Conservation (phyloP, 179 eudicot species). For the Nepenthes alata region DNA sequence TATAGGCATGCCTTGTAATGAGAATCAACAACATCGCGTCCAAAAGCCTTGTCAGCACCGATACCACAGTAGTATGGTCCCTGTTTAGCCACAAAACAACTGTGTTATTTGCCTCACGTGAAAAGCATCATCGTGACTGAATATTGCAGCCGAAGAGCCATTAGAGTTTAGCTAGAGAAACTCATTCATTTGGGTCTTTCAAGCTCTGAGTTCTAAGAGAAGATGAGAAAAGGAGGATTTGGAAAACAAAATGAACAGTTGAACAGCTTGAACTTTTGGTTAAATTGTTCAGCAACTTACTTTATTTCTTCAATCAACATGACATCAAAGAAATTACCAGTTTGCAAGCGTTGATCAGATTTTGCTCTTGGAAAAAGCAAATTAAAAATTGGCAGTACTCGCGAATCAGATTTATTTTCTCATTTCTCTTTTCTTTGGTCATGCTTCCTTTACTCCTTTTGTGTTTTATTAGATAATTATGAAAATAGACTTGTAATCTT, state of each 20-base stretch:
- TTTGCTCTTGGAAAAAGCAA: too few species aligned
- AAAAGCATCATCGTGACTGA: too few species aligned
- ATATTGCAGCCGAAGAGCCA: too few species aligned
- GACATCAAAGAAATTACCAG: neutral
- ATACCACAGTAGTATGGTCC: constrained; percentile 17
- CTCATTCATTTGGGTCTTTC: too few species aligned
- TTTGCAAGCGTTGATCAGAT: too few species aligned
- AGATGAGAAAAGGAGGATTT: too few species aligned
- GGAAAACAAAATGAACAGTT: neutral
- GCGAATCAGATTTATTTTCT: neutral
- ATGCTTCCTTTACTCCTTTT: too few species aligned
- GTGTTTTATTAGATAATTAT: too few species aligned
- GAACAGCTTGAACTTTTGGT: neutral
- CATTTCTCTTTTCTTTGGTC: neutral
- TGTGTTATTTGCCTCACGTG: too few species aligned
- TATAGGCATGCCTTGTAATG: constrained; percentile 4
- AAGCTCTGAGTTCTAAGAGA: too few species aligned
- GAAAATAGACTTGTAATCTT: neutral
- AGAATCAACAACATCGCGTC: constrained; percentile 37
- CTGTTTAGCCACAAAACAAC: neutral
- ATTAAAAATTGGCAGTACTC: too few species aligned
- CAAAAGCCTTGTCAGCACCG: constrained; percentile 52
- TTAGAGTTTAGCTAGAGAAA: too few species aligned
- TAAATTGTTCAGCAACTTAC: neutral
- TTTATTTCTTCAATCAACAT: neutral